Conservation (phyloP, 2,329 filamentous ascomycete species). For the Cladosporium colombiae region DNA sequence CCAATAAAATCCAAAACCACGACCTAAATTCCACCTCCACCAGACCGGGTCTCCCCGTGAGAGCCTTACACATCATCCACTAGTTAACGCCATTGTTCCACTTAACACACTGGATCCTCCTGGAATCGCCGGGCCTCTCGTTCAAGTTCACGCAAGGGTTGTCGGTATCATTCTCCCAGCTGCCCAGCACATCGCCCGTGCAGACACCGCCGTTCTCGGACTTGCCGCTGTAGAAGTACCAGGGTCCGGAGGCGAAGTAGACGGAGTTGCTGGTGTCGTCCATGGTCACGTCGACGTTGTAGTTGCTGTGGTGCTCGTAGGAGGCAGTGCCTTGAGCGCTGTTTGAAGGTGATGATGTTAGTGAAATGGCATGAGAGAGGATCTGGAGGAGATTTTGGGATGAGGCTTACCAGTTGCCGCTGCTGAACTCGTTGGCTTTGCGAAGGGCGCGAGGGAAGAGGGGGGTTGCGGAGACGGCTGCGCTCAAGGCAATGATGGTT, state of each 20-base stretch:
- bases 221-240: constrained; percentile 6
- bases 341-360: background rate
- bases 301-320: constrained; percentile 2
- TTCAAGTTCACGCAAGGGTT: background rate
- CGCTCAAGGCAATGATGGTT: constrained; percentile 1
- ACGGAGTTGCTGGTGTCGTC: background rate
- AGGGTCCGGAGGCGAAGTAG: background rate
- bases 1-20: background rate
- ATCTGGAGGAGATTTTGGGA: background rate
- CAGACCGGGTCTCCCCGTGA: background rate
- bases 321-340: constrained; percentile 1
- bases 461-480: background rate
- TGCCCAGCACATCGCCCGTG: background rate
- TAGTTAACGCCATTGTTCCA: background rate
- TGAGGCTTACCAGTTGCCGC: background rate
- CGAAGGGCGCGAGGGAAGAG: background rate
- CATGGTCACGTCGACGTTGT: background rate
- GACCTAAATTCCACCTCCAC: background rate
- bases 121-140: background rate
- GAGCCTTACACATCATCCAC: background rate
- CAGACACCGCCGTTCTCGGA: background rate
- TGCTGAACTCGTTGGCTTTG: background rate
- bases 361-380: background rate
- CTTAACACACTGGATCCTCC: constrained; percentile 1
- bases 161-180: background rate